These are phyloP conservation scores for Echium plantagineum DNA, from an alignment of 257 asterid species.

Conservation along the genomic window DNA sequence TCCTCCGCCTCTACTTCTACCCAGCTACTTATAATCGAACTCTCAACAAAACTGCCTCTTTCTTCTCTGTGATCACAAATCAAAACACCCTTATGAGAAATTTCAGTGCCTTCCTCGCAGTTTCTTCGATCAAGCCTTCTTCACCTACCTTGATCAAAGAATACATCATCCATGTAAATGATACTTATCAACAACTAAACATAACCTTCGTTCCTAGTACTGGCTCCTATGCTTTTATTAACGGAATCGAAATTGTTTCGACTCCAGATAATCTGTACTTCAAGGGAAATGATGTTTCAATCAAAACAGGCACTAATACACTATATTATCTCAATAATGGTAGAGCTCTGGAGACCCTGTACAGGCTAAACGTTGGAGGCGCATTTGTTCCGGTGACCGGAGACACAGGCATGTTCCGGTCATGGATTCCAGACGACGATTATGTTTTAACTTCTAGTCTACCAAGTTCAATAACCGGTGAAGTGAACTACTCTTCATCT, in stretches of 20 bases:
- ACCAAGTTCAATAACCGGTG: background rate
- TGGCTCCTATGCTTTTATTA: conserved; percentile 36
- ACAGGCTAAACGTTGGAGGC: conserved; percentile 50
- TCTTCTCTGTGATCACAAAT: conserved; percentile 34
- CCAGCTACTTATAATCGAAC: conserved; percentile 17
- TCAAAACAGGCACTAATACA: background rate
- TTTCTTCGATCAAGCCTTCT: background rate
- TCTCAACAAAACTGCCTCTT: conserved; percentile 5
- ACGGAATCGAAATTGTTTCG: conserved; percentile 59
- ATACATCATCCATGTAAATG: conserved; percentile 21
- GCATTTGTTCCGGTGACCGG: background rate
- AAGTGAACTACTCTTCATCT: background rate
- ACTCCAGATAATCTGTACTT: conserved; percentile 29
- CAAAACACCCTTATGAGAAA: conserved; percentile 25
- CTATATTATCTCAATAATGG: conserved; percentile 5
- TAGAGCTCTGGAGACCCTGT: conserved; percentile 32
- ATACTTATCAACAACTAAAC: conserved; percentile 13
- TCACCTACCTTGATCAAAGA: conserved; percentile 13
- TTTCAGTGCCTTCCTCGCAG: conserved; percentile 28
- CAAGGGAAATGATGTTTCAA: conserved; percentile 8
- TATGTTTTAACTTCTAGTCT: background rate
- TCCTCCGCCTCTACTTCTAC: conserved; percentile 51
- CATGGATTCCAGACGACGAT: conserved; percentile 21
- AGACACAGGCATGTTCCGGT: conserved; percentile 53
- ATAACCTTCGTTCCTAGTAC: conserved; percentile 31